Base-by-base conservation (phyloP, 2,329 filamentous ascomycete species). In the Talaromyces verruculosus region DNA sequence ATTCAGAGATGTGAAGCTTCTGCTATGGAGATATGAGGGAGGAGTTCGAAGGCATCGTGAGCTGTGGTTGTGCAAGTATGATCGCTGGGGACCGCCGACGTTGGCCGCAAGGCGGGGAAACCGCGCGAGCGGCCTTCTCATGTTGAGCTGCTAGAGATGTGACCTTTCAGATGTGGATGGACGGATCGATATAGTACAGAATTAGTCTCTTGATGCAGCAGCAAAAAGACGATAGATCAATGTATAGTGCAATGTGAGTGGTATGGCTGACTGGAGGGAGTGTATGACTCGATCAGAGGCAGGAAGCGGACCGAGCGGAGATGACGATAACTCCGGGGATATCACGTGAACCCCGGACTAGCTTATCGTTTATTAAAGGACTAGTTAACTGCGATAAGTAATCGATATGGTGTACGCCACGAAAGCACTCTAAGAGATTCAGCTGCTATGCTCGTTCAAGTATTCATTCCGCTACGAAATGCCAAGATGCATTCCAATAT, bases 91-190 rank as follows among this genome's bases (percentile, higher is more conserved):
- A 70, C 70, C 66, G 68, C 60, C 67, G 67, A 59, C 25, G 65
- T 65, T 69, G 70, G 66, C 67, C 70, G 67, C 28, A 68, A 64
- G 49, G 67, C 69, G 71, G 69, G 70, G 68, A 61, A 67, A 66
- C 67, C 76, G 72, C 43, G 72, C 51, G 65, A 71, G 72, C 72
- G 72, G 71, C 71, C 73, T 70, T 70, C 74, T 73, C 76, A 78
- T 78, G 71, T 65, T 71, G 39, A 65, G 67, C 53, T 30, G 28
- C 62, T 64, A 58, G n/a, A 30, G n/a, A 47, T 28, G 30, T 11
- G 33, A 8, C 15, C 2, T 7, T 7, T 57, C 10, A 22, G 2
- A 49, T 49, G 25, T 25, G 25, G 25, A 25, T 25, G 25, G 25
- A 4, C 25, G 25, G 25, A 25, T 25, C 2, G 25, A 25, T 25